Percentiles rank a stretch among this genome's conserved stretches.
These are phyloP conservation scores for Aristolochia fimbriata DNA, from an alignment of 164 flowering plant species.

Conservation along the genomic window DNA sequence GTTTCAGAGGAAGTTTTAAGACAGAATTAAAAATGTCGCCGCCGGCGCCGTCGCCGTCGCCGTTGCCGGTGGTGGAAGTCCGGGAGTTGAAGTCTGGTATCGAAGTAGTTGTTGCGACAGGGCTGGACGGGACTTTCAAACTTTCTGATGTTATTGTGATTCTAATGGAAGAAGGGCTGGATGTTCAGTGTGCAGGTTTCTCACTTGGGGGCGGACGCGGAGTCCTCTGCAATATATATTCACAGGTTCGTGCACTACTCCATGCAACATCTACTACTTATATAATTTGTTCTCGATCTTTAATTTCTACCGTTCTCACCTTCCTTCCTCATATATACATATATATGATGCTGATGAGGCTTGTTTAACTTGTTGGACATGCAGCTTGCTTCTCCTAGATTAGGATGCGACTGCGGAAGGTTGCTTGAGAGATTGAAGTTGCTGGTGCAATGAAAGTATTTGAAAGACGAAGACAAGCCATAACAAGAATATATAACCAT, in stretches of 20 bases:
- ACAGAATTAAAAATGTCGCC: too few relatives aligned
- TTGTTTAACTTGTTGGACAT: not conserved
- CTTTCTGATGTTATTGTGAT: slow-evolving; percentile 4
- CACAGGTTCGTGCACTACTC: slow-evolving; percentile 5
- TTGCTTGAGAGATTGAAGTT: not conserved
- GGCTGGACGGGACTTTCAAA: slow-evolving; percentile 1
- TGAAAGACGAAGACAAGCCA: not conserved
- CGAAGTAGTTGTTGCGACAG: slow-evolving; percentile 1
- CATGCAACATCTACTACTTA: too few relatives aligned
- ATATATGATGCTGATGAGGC: too few relatives aligned
- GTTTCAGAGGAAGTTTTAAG: not conserved
- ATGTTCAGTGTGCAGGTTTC: not conserved
- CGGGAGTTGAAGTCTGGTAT: not conserved
- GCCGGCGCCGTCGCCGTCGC: too few relatives aligned
- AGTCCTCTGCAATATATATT: not conserved
- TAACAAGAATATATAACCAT: too few relatives aligned
- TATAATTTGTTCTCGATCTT: not conserved
- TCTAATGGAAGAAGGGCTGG: slow-evolving; percentile 12
- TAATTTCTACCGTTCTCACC: too few relatives aligned
- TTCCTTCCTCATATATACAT: too few relatives aligned
- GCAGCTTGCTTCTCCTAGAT: not conserved
- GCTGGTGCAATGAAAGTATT: not conserved
- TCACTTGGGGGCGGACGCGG: not conserved
- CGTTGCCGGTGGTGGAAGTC: not conserved
- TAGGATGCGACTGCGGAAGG: not conserved